Evolutionary conservation across 208 protist genomes (phyloP), one percentile per base, ranked within the genome.

Genomic region (Trichomonas gallinae): DNA sequence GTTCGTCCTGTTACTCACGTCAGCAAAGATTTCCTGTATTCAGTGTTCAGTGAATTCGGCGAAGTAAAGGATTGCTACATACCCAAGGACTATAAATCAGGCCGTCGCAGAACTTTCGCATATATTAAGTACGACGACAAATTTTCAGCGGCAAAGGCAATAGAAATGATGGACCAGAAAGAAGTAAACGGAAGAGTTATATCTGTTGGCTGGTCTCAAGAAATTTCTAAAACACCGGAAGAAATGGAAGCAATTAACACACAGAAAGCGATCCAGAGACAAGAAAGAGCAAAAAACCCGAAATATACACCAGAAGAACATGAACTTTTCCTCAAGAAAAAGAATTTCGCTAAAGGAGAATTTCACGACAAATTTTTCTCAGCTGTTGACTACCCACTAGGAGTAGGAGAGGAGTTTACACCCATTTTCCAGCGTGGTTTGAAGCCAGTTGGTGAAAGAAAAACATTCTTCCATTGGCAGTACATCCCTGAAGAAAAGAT

Each of bases 81-180:
- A 38, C 87, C 87, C 13, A 42, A 44, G n/a, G 15, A 34, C 21
- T 51, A 38, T 36, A 93, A 93, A 51, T 48, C 87, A 93, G 44
- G 44, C 15, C 40, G 31, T 0, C 6, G 87, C 44, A 48, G 15
- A 40, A 93, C 17, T 38, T 51, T 93, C 46, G 87, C n/a, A 51
- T 93, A 93, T 93, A 26, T 93, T 0, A 93, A 93, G 31, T 93
- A 93, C 87, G 44, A 93, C 31, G 87, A 93, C 45, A 93, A 58
- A 40, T 23, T 48, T 17, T 40, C 40, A 38, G 87, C 87, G 15
- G 8, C 40, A 48, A 42, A 44, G n/a, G 87, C 87, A 2, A 51
- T 93, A 34, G 44, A 93, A 51, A 44, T 0, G 21, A 17, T 93
- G 0, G 31, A 93, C 51, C 13, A 51, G 31, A 93, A 93, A 17